A percentile compares a stretch with the other conserved stretches of the same genome.
Conservation (phyloP, 495 filamentous ascomycete species). For the Daldinia childiae region DNA sequence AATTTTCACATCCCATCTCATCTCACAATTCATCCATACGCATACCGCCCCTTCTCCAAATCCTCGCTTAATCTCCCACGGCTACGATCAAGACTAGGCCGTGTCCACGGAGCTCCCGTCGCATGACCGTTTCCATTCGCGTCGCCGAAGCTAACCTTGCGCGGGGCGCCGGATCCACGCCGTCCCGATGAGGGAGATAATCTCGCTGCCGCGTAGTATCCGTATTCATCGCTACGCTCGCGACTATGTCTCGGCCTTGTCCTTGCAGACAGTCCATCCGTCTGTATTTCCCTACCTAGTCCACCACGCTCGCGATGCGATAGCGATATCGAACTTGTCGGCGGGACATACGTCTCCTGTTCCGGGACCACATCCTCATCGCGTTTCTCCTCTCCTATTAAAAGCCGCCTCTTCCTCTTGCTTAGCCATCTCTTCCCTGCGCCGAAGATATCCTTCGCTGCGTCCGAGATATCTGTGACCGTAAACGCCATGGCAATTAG, state of each 20-base stretch:
- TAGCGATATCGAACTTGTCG: slow-evolving; percentile 33
- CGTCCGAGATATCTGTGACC: slow-evolving; percentile 64
- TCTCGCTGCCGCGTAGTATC: slow-evolving; percentile 20
- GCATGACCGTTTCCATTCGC: slow-evolving; percentile 15
- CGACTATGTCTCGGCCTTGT: slow-evolving; percentile 21
- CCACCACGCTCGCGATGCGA: slow-evolving; percentile 23
- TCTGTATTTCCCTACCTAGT: slow-evolving; percentile 3
- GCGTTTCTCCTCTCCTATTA: not conserved
- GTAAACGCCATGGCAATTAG: slow-evolving; percentile 67
- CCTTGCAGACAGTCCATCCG: not conserved
- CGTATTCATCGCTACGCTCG: slow-evolving; percentile 36
- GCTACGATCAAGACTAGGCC: slow-evolving; percentile 34
- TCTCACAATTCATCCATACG: slow-evolving; percentile 1
- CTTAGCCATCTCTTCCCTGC: slow-evolving; percentile 2
- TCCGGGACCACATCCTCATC: not conserved
- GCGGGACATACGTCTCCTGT: slow-evolving; percentile 11
- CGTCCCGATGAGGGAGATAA: slow-evolving; percentile 30
- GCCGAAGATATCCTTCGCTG: slow-evolving; percentile 26
- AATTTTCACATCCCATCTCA: not conserved
- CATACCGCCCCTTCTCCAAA: slow-evolving; percentile 39
- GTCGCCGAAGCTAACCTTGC: slow-evolving; percentile 36
- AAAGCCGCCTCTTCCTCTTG: not conserved
- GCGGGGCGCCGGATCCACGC: slow-evolving; percentile 10
- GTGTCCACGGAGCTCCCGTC: slow-evolving; percentile 24
- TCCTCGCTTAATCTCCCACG: slow-evolving; percentile 34